Evolutionary conservation across 495 filamentous ascomycete species (phyloP), one percentile per base, ranked within the genome.

Genomic region (Podospora pseudocomata): DNA sequence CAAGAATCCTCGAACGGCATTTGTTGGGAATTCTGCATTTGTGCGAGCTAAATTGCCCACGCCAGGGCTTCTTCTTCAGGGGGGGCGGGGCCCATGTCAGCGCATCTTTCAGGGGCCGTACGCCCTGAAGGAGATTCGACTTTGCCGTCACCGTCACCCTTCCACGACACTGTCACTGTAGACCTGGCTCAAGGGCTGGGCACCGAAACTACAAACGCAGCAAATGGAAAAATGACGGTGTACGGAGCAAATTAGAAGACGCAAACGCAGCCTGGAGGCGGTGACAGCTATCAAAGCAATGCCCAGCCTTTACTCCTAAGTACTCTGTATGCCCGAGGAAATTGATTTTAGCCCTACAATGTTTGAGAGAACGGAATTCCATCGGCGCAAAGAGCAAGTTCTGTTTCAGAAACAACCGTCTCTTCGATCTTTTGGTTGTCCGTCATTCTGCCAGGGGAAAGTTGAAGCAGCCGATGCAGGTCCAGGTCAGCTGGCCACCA

Each of bases 401-500:
- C 55, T 58, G 55, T 58, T 58, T 58, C 55, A 58, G 55, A 58
- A 19, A 58, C 23, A 58, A 58, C n/a, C 23, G 23, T 23, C 55
- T 58, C 54, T 58, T 26, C 7, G 55, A 58, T 18, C 2, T 58
- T 58, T 3, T 58, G 19, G 16, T 26, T 58, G 55, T 58, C 55
- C 55, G 55, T 58, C 55, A 5, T 58, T 58, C 55, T 19, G 32
- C 5, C 59, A 63, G 56, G 64, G 59, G 61, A 55, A 67, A 32
- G 55, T 58, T 65, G 54, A 49, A 49, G 65, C 59, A 44, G 65
- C 60, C 65, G 65, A 68, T 62, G 67, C 62, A 68, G 67, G 68
- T 62, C 63, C 65, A 28, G 69, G 72, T 72, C 72, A 74, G 72
- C 66, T 66, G 70, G 69, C 66, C 63, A 30, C 60, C 39, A 62